Evolutionary conservation across 768 basidiomycete genomes (phyloP).

Genomic region (Amanita jacksonii): DNA sequence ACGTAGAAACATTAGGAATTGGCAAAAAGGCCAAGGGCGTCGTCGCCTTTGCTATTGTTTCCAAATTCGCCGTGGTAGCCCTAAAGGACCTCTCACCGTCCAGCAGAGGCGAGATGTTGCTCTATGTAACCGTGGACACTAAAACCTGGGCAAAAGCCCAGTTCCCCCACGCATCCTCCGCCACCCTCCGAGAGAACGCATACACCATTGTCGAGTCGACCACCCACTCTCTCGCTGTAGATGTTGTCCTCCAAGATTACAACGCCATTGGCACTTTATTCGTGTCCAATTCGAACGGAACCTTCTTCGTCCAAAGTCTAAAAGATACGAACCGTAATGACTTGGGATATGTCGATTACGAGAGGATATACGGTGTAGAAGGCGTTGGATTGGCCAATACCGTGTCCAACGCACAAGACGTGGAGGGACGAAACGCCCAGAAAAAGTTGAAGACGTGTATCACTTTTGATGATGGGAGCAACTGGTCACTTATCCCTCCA

Average conservation of each 20-base stretch:
- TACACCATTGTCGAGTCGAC: constrained; percentile 96
- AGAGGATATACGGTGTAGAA: constrained; percentile 76
- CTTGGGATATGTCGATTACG: constrained; percentile 87
- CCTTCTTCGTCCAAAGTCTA: constrained; percentile 86
- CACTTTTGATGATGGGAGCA: constrained; percentile 82
- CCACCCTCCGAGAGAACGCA: constrained; percentile 77
- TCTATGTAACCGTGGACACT: constrained; percentile 84
- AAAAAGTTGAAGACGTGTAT: constrained; percentile 73
- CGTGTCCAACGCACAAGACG: constrained; percentile 76
- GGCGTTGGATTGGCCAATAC: constrained; percentile 90
- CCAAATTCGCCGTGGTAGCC: constrained; percentile 88
- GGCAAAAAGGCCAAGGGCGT: constrained; percentile 81
- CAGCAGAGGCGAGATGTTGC: constrained; percentile 60
- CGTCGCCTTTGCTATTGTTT: constrained; percentile 87
- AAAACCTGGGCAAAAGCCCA: constrained; percentile 79
- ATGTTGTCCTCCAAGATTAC: constrained; percentile 71
- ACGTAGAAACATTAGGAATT: constrained; percentile 81
- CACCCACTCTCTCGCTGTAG: constrained; percentile 87
- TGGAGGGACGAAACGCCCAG: constrained; percentile 55
- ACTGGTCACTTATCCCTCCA: constrained; percentile 63
- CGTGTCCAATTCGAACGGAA: constrained; percentile 93
- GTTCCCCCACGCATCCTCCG: constrained; percentile 85
- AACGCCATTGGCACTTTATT: constrained; percentile 81
- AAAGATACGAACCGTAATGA: constrained; percentile 89
- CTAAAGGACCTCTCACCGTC: constrained; percentile 55